Conservation (phyloP, 1,284 basidiomycete genomes). For the Meira nashicola region DNA sequence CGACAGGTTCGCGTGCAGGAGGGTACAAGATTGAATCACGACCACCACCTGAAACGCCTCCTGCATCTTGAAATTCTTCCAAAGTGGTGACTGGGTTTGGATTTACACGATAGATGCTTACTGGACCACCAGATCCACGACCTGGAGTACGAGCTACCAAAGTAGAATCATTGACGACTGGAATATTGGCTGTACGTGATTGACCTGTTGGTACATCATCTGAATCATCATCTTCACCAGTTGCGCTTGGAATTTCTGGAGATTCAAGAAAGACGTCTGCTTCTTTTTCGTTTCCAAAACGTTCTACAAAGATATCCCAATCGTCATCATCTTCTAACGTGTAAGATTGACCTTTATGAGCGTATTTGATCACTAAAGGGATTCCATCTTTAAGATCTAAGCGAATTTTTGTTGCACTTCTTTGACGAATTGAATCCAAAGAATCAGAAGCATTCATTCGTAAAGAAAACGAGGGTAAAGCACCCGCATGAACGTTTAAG, state of each 20-base stretch:
- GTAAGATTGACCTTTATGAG: constrained; percentile 38
- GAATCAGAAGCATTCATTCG: constrained; percentile 44
- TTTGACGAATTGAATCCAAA: constrained; percentile 22
- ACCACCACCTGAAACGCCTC: constrained; percentile 46
- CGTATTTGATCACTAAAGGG: constrained; percentile 47
- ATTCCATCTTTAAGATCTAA: constrained; percentile 41
- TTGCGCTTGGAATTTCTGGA: constrained; percentile 38
- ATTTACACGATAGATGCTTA: constrained; percentile 49
- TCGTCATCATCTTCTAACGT: constrained; percentile 49
- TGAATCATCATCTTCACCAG: constrained; percentile 22
- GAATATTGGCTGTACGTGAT: constrained; percentile 33
- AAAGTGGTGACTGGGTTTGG: constrained; percentile 33
- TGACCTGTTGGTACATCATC: constrained; percentile 11
- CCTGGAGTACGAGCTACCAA: constrained; percentile 49
- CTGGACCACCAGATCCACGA: constrained; percentile 44
- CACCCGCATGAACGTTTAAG: constrained; percentile 41
- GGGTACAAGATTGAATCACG: constrained; percentile 52
- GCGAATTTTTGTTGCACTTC: constrained; percentile 44
- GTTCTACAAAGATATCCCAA: constrained; percentile 49
- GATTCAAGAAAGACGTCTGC: constrained; percentile 48
- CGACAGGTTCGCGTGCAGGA: constrained; percentile 38
- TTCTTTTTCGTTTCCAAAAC: constrained; percentile 40
- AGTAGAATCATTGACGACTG: constrained; percentile 46
- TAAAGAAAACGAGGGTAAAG: constrained; percentile 46
- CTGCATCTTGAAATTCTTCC: constrained; percentile 47